These are phyloP conservation scores for Solanum acaule DNA, from an alignment of 257 asterid genomes.

Conservation along the genomic window DNA sequence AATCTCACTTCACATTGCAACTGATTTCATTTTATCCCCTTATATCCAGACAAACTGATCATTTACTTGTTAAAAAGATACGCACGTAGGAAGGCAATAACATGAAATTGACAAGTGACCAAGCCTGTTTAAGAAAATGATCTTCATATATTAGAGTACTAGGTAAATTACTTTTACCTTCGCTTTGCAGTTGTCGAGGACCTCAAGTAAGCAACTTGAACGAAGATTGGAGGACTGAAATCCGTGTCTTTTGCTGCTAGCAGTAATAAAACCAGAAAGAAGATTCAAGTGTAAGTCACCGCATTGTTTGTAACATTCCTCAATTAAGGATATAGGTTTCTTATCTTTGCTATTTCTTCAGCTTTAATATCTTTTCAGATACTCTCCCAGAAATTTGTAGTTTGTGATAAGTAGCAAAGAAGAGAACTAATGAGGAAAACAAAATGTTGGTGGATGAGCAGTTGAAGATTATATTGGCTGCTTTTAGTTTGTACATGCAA, in stretches of 20 bases:
- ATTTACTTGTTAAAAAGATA: not conserved
- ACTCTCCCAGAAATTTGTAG: not conserved
- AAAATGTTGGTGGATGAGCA: not conserved
- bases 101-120: not conserved
- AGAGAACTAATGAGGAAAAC: not conserved
- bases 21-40: not conserved
- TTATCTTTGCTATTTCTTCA: not conserved
- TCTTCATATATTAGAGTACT: not conserved
- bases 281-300: not conserved
- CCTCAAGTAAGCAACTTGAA: not conserved
- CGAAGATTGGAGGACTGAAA: not conserved
- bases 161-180: not conserved
- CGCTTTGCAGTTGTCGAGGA: not conserved
- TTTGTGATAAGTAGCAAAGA: not conserved
- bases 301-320: not conserved
- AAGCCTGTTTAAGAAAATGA: not conserved
- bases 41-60: not conserved
- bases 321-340: not conserved
- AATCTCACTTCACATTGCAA: not conserved
- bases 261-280: not conserved
- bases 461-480: not conserved
- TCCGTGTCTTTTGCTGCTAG: not conserved
- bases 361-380: not conserved
- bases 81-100: not conserved
- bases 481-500: not conserved